These are phyloP conservation scores for Mycena vitilis DNA, from an alignment of 768 basidiomycete genomes.

Conservation along the genomic window DNA sequence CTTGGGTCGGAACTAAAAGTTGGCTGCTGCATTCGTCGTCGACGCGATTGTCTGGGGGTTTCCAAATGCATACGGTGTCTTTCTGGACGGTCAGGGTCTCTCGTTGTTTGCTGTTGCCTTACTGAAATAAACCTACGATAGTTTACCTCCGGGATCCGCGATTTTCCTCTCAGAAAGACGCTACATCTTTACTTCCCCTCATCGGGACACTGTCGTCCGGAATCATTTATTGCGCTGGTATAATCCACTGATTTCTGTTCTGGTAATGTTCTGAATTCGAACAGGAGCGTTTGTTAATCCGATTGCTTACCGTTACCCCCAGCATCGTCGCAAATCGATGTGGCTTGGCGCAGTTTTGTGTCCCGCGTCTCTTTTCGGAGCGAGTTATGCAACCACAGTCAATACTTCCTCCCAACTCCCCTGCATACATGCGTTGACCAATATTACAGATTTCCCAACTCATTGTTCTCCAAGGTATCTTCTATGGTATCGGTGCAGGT, in stretches of 20 bases:
- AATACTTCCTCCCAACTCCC: no score
- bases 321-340: slow-evolving; percentile 35
- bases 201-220: slow-evolving; percentile 45
- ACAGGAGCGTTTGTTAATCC: slow-evolving; percentile 34
- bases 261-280: neutral
- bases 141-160: slow-evolving; percentile 41
- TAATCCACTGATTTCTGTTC: neutral
- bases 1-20: slow-evolving; percentile 10
- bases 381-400: slow-evolving; percentile 42
- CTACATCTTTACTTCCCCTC: slow-evolving; percentile 42
- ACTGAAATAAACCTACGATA: neutral
- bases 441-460: slow-evolving; percentile 33
- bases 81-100: slow-evolving; percentile 38
- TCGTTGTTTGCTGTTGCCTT: no score
- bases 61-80: slow-evolving; percentile 44
- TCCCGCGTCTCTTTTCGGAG: slow-evolving; percentile 38
- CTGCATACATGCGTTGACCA: neutral
- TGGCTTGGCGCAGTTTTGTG: slow-evolving; percentile 41
- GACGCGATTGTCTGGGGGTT: slow-evolving; percentile 46
- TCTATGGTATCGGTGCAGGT: slow-evolving; percentile 44
- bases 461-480: slow-evolving; percentile 41
- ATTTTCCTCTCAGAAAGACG: slow-evolving; percentile 38
- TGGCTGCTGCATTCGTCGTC: slow-evolving; percentile 43
- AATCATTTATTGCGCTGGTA: slow-evolving; percentile 37
- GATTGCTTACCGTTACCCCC: slow-evolving; percentile 40